Conservation (phyloP, 139 green algal species). For the Auxenochlorella pyrenoidosa region DNA sequence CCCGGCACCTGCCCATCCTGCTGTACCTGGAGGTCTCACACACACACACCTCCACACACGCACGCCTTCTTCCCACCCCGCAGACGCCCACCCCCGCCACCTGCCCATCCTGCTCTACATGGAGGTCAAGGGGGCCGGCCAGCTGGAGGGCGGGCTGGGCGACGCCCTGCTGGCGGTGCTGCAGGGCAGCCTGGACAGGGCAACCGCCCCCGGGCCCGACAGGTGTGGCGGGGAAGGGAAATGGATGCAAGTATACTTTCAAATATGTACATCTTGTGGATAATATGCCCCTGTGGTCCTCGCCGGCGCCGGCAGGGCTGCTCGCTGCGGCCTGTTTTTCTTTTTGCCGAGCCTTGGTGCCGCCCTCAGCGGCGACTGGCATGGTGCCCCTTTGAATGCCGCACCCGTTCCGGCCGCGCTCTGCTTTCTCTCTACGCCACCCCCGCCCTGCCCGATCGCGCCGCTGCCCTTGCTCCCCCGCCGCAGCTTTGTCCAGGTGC, state of each 20-base stretch:
- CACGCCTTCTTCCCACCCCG: neutral
- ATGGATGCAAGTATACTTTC: no score
- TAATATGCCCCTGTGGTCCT: no score
- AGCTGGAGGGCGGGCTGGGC: constrained; percentile 19
- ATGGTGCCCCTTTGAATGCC: no score
- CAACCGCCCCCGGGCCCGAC: neutral
- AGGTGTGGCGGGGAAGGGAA: neutral
- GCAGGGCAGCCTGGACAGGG: neutral
- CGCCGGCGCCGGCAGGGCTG: no score
- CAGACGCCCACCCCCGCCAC: constrained; percentile 42
- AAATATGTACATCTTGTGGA: no score
- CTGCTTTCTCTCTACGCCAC: no score
- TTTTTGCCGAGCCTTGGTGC: no score
- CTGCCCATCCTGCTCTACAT: constrained; percentile 46
- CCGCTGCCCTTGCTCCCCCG: neutral
- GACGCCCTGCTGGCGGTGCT: neutral
- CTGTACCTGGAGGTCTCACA: no score
- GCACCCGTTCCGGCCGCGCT: no score
- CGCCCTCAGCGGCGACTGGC: no score
- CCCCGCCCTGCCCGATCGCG: neutral
- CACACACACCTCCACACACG: neutral
- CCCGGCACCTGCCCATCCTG: no score
- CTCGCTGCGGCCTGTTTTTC: no score
- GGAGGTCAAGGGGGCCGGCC: constrained; percentile 30
- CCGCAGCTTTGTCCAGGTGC: constrained; percentile 11